These are phyloP conservation scores for Fusarium multiceps DNA, from an alignment of 2,329 filamentous ascomycete species.

Conservation along the genomic window DNA sequence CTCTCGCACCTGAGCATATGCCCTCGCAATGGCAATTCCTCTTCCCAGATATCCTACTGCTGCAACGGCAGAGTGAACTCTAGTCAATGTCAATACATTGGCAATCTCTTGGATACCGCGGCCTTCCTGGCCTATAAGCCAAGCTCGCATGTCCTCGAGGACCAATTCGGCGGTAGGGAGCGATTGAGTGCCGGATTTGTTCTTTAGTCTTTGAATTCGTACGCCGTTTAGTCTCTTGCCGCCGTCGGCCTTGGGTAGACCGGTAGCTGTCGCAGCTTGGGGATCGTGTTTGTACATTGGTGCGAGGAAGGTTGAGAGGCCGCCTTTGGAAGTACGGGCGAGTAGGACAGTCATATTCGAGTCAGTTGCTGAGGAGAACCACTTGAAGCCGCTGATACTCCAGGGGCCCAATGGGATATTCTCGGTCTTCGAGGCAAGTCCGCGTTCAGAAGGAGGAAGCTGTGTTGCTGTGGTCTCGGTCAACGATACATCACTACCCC, in stretches of 20 bases:
- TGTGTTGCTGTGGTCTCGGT: constrained; percentile 71
- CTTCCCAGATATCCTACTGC: constrained; percentile 66
- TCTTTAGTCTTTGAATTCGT: constrained; percentile 75
- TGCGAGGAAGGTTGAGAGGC: constrained; percentile 64
- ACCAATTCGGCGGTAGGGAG: constrained; percentile 80
- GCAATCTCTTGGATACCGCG: constrained; percentile 75
- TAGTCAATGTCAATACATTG: constrained; percentile 74
- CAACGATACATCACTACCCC: constrained; percentile 75
- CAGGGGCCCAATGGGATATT: constrained; percentile 64
- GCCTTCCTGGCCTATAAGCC: constrained; percentile 74
- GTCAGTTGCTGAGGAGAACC: constrained; percentile 54
- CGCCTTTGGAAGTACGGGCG: constrained; percentile 61
- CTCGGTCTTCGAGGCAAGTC: constrained; percentile 36
- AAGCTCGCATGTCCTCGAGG: constrained; percentile 69
- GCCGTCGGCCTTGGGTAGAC: constrained; percentile 42
- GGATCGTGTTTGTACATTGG: constrained; percentile 65
- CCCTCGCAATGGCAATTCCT: constrained; percentile 66
- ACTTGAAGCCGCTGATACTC: constrained; percentile 75
- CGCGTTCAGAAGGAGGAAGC: constrained; percentile 4
- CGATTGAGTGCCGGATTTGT: constrained; percentile 76
- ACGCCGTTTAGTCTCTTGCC: constrained; percentile 71
- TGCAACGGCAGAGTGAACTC: constrained; percentile 66
- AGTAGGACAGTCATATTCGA: constrained; percentile 69
- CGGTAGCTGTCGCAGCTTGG: constrained; percentile 46
- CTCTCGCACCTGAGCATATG: constrained; percentile 67